Evolutionary conservation across 352 stramenopile species (phyloP), one percentile per base, ranked within the genome.

Genomic region (Thalassiosira exigua): DNA sequence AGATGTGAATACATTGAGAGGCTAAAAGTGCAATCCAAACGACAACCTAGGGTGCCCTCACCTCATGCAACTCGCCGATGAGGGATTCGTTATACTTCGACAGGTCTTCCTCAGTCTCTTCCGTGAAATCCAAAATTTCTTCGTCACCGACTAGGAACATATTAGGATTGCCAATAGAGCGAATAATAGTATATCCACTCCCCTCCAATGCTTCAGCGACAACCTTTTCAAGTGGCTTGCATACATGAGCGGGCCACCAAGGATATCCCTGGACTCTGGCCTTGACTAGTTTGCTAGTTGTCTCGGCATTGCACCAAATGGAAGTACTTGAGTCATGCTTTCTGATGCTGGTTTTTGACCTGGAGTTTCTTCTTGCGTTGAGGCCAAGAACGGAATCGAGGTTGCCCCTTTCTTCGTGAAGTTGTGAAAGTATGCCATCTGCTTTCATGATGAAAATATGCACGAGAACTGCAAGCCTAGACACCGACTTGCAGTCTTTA

Each of bases 221-320:
- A 7, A 66, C 27, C 17, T 59, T 19, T 41, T 92, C 82, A 41
- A 88, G 85, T 17, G 82, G 61, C 41, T 76, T 36, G 44, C 82
- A 91, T 50, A 89, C 81, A 69, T 75, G 75, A 32, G 88, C 86
- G 54, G 88, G 88, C 88, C 88, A 93, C 84, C 84, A 90, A 48
- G 88, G 88, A 67, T 82, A 90, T 26, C 78, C 62, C 24, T 84
- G 81, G 9, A 88, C 77, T 66, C 84, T 90, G 9, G 59, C 79
- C 56, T 91, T 86, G 21, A 86, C 83, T 65, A 92, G 81, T 50
- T 91, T 75, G 30, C 90, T 75, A 29, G 85, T 90, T 41, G 86
- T 81, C 26, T 69, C 66, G 14, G 85, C 70, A 69, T 92, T 60
- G 7, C 84, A 79, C 88, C 88, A 93, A 9, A 93, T 77, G 51